These are phyloP conservation scores for Aspergillus indologenus DNA, from an alignment of 495 filamentous ascomycete genomes.

Conservation along the genomic window DNA sequence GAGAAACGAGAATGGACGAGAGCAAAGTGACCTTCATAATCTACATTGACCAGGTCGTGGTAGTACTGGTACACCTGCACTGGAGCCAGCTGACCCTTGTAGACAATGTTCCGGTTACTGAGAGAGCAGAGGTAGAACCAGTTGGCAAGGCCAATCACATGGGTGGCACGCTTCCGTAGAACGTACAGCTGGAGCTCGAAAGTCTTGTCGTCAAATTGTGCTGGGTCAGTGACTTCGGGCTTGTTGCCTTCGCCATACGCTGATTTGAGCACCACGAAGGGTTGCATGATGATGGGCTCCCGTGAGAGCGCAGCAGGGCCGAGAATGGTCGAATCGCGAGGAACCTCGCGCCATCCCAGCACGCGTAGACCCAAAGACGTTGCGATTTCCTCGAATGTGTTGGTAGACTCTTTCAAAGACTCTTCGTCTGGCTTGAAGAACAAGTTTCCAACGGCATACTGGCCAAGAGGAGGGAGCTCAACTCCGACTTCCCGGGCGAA, in stretches of 20 bases:
- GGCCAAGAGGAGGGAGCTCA: conserved; percentile 79
- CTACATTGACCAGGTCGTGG: conserved; percentile 93
- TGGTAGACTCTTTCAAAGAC: conserved; percentile 79
- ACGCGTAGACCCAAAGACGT: conserved; percentile 83
- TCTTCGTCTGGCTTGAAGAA: conserved; percentile 98
- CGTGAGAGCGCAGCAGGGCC: conserved; percentile 90
- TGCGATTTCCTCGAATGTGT: conserved; percentile 87
- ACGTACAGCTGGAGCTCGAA: conserved; percentile 96
- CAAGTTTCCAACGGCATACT: conserved; percentile 96
- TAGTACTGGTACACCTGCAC: conserved; percentile 99
- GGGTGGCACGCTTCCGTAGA: conserved; percentile 89
- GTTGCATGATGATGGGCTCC: conserved; percentile 92
- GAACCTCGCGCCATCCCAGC: conserved; percentile 95
- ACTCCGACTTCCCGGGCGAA: conserved; percentile 87
- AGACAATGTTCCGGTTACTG: conserved; percentile 98
- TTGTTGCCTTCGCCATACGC: conserved; percentile 84
- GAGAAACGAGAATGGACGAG: conserved; percentile 98
- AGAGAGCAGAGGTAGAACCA: conserved; percentile 99
- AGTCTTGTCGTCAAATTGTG: conserved; percentile 74
- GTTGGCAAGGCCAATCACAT: conserved; percentile 91
- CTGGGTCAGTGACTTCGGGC: conserved; percentile 74
- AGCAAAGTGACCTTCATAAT: conserved; percentile 97
- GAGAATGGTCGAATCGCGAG: conserved; percentile 85
- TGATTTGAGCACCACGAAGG: conserved; percentile 85
- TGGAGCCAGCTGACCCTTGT: conserved; percentile 96